phyloP scores from a whole-genome alignment of 1,284 basidiomycete species.

The Pyrrhoderma lamaoense region DNA sequence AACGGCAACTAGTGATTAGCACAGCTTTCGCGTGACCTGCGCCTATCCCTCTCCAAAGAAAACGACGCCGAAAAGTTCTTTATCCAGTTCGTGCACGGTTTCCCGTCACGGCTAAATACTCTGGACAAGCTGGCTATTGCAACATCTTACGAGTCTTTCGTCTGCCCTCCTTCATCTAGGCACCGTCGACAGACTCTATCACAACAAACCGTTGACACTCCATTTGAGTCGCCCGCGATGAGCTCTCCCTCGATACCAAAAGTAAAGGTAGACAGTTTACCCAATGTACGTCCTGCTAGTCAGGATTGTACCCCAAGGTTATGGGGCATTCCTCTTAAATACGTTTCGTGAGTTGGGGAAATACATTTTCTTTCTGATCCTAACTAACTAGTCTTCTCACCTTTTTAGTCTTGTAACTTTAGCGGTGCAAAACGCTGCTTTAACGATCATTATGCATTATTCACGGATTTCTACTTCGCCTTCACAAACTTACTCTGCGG shows the following conservation, averaged over 20 bases:
- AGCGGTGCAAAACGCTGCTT: slow-evolving; percentile 91
- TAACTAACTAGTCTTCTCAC: background rate
- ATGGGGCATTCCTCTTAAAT: slow-evolving; percentile 55
- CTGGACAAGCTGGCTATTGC: slow-evolving; percentile 11
- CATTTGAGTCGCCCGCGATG: background rate
- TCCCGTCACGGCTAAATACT: background rate
- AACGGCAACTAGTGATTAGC: background rate
- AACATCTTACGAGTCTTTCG: slow-evolving; percentile 13
- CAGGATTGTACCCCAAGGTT: slow-evolving; percentile 26
- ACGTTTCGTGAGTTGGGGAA: slow-evolving; percentile 49
- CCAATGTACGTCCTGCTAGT: slow-evolving; percentile 5
- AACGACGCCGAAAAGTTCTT: slow-evolving; percentile 6
- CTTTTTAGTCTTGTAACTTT: slow-evolving; percentile 75
- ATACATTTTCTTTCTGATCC: too few relatives aligned
- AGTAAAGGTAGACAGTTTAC: slow-evolving; percentile 9
- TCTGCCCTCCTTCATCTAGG: slow-evolving; percentile 7
- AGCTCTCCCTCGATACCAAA: slow-evolving; percentile 8
- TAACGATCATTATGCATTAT: slow-evolving; percentile 96
- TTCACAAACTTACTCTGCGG: slow-evolving; percentile 79
- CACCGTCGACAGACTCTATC: slow-evolving; percentile 18
- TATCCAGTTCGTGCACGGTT: slow-evolving; percentile 1
- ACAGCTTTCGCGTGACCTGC: slow-evolving; percentile 4
- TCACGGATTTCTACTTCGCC: slow-evolving; percentile 80
- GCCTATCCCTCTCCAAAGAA: background rate
- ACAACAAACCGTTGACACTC: background rate